Base-by-base conservation (phyloP, 78 protist genomes). In the Dictyostelium citrinum region DNA sequence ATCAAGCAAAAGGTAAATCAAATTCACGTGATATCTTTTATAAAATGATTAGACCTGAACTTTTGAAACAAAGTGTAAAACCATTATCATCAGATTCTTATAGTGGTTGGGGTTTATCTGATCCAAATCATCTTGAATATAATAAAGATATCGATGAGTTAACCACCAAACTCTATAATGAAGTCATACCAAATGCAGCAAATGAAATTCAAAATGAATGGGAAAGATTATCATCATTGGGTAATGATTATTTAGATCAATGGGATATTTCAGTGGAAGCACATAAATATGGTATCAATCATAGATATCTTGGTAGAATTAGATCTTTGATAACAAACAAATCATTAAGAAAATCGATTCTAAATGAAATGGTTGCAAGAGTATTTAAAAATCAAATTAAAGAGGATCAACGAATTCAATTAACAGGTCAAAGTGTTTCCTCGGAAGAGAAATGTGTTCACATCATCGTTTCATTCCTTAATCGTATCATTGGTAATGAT, bases 21-120 rank as follows among this genome's bases (percentile, higher is more conserved):
- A 55, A 55, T 33, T 9, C 24, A 14, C 61, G 96, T 39, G 90
- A 83, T n/a, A 58, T 93, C 0, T 82, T 88, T 55, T 93, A n/a
- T 61, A 85, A 84, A 81, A 10, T 88, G 45, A 39, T 93, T 10
- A 55, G 96, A 68, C 92, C 96, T 17, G 96, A 93, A 24, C 72
- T 93, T 5, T 14, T 93, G 1, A 49, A 39, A 35, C 74, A 72
- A 12, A 78, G 49, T 77, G 49, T 33, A 2, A 58, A 9, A 24
- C 90, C 91, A 51, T 24, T 93, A 11, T 81, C 88, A 7, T 55
- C 81, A 5, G 96, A 93, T 51, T 84, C 92, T 3, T 83, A 84
- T 31, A 78, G 74, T 49, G 94, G 90, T 7, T 93, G 88, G 88
- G 51, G 96, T 61, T n/a, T 29, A 12, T 43, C 22, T 0, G 92